Conservation (phyloP, 1,139 yeast genomes). For the Sugiyamaella grinbergsii region DNA sequence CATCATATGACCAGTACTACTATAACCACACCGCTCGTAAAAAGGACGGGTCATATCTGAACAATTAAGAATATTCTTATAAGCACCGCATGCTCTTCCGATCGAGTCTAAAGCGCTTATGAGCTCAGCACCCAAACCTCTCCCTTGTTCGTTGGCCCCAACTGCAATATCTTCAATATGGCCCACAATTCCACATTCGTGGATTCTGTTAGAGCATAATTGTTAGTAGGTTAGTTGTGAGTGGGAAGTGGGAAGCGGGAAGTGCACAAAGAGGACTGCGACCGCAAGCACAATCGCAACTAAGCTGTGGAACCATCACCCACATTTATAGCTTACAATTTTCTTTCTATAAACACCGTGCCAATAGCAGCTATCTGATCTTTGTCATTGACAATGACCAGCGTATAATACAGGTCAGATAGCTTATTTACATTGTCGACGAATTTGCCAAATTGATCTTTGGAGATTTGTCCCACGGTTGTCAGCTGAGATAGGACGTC, state of each 20-base stretch:
- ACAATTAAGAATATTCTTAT: slow-evolving; percentile 78
- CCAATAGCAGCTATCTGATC: slow-evolving; percentile 43
- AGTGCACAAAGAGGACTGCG: no score
- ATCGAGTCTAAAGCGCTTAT: slow-evolving; percentile 56
- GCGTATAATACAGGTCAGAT: slow-evolving; percentile 45
- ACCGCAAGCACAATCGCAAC: no score
- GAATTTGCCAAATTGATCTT: slow-evolving; percentile 39
- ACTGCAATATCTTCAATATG: slow-evolving; percentile 95
- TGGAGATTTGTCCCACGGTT: slow-evolving; percentile 55
- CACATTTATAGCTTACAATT: no score
- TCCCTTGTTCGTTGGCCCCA: slow-evolving; percentile 72
- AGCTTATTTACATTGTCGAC: slow-evolving; percentile 12
- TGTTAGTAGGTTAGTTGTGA: background rate
- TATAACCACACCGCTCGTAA: slow-evolving; percentile 72
- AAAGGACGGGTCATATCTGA: slow-evolving; percentile 65
- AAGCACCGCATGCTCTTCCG: slow-evolving; percentile 60
- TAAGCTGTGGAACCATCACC: no score
- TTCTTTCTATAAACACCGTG: slow-evolving; percentile 52
- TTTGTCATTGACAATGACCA: slow-evolving; percentile 48
- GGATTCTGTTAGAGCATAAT: slow-evolving; percentile 42
- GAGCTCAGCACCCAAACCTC: slow-evolving; percentile 61
- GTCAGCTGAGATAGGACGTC: slow-evolving; percentile 55
- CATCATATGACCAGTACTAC: slow-evolving; percentile 40
- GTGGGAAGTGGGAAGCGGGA: no score
- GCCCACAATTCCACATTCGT: slow-evolving; percentile 80